Conservation (phyloP, 768 basidiomycete genomes). For the Leccinum barrowsii region DNA sequence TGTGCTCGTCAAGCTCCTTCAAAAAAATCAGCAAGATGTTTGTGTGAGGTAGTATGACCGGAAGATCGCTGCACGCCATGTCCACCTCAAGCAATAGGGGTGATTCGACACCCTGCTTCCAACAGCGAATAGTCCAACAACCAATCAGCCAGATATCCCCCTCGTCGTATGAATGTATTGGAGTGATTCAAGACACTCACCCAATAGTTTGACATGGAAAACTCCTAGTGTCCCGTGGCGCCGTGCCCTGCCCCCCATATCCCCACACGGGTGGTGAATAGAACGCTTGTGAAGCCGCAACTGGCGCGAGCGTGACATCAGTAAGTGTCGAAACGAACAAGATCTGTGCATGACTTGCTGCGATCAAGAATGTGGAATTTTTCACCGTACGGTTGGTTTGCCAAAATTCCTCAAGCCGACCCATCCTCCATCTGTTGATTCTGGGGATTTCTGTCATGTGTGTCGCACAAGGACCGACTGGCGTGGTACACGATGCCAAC, state of each 20-base stretch:
- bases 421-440: constrained; percentile 1
- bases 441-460: constrained; percentile 1
- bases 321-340: constrained; percentile 24
- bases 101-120: background rate
- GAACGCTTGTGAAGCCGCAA: constrained; percentile 15
- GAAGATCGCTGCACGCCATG: constrained; percentile 7
- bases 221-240: background rate
- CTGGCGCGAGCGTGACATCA: constrained; percentile 10
- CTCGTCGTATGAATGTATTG: constrained; percentile 17
- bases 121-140: constrained; percentile 5
- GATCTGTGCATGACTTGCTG: constrained; percentile 20
- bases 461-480: background rate
- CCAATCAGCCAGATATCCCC: constrained; percentile 17
- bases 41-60: constrained; percentile 28
- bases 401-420: constrained; percentile 6
- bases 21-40: constrained; percentile 18
- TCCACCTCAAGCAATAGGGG: constrained; percentile 7
- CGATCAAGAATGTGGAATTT: constrained; percentile 23
- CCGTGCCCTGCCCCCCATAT: constrained; percentile 3
- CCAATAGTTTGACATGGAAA: constrained; percentile 15
- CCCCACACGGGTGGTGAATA: constrained; percentile 7
- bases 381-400: constrained; percentile 22
- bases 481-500: background rate
- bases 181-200: constrained; percentile 35
- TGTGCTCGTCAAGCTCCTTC: constrained; percentile 25